These are phyloP conservation scores for Nemania sp. DNA, from an alignment of 2,329 filamentous ascomycete species.

Conservation along the genomic window DNA sequence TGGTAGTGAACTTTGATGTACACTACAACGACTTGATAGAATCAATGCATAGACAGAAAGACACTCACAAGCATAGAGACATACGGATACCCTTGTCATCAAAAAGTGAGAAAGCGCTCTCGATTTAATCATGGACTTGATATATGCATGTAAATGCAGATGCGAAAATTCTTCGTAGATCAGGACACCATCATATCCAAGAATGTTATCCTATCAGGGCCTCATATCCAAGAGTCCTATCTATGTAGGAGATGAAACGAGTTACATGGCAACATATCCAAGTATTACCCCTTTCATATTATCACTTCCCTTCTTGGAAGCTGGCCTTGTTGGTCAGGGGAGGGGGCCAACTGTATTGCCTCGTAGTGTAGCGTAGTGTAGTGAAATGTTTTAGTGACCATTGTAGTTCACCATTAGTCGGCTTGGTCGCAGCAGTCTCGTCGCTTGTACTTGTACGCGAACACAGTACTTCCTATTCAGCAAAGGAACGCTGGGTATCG, in stretches of 20 bases:
- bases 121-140: not conserved
- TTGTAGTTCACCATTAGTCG: no score
- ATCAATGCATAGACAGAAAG: not conserved
- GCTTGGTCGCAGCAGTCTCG: not conserved
- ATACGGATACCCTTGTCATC: no score
- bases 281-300: not conserved
- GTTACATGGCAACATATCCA: not conserved
- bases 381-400: no score
- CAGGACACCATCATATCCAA: not conserved
- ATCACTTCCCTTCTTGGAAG: not conserved
- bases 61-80: no score
- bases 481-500: conserved; percentile 2
- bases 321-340: conserved; percentile 1
- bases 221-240: not conserved
- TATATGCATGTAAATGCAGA: no score
- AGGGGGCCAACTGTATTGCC: not conserved
- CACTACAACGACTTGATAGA: not conserved
- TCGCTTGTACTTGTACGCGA: conserved; percentile 14
- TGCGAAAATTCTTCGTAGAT: not conserved
- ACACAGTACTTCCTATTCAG: not conserved
- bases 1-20: no score
- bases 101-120: no score
- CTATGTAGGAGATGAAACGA: not conserved
- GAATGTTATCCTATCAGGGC: not conserved
- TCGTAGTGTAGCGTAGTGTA: no score